Evolutionary conservation across 345 rosid genomes (phyloP), one percentile per base, ranked within the genome.

Genomic region (Gossypium stocksii): DNA sequence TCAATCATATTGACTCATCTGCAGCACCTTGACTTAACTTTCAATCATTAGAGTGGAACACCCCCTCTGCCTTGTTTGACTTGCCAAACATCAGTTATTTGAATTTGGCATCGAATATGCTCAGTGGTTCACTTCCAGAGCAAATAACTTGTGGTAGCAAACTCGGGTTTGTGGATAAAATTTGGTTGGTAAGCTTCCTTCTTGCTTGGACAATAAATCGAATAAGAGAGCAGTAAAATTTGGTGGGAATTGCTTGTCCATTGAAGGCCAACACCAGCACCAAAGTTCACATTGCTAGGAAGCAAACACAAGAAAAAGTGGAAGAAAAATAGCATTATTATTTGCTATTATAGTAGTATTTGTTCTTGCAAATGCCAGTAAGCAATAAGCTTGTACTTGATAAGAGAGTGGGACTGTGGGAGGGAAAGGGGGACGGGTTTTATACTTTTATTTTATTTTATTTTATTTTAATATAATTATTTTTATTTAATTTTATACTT

Each of bases 81-180:
- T 82, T 91, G 85, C 91, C 93, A 53, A 87, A 70, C 84, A 81
- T 93, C 77, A 92, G 94, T 83, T 95, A 91, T 73, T 77, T 94
- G 85, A 91, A 94, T 72, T 85, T 95, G 77, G 90, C 94, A 71
- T 90, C 94, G 60, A 95, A 95, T 76, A 73, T 67, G 90, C 81
- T 95, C 53, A 84, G 87, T 46, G 97, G 98, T 68, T 73, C 89
- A 76, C 82, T 95, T 76, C 87, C 85, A 11, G 71, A 65, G 22
- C 63, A 79, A 67, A 82, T 93, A 48, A 81, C 52, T 4, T 95
- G 99, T 61, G 89, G 97, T 58, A 74, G 84, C 78, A 93, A 89
- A 78, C 94, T 95, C 4, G 98, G 98, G 29, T 89, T 90, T 74
- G 97, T 95, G 23, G 98, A 95, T 80, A 93, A 87, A 90, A 80